Conservation (phyloP, 768 basidiomycete species). For the Harrya chromipes region DNA sequence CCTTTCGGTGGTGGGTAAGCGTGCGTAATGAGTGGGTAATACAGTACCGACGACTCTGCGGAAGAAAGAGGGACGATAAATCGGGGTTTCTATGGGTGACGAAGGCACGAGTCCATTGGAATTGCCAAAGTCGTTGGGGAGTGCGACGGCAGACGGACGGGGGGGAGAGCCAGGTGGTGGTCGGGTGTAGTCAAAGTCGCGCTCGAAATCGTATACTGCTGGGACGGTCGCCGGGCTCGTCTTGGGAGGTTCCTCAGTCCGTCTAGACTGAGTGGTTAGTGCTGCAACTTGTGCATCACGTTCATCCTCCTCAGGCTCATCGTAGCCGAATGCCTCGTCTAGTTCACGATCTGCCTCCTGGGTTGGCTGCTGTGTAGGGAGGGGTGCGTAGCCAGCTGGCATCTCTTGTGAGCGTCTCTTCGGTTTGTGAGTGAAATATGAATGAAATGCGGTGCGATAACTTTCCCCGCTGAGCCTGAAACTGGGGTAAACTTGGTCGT, state of each 20-base stretch:
- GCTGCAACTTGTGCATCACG: conserved; percentile 27
- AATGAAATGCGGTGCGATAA: background rate
- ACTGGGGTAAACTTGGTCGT: no score
- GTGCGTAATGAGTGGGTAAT: conserved; percentile 63
- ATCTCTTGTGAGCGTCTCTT: conserved; percentile 25
- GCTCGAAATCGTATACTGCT: conserved; percentile 73
- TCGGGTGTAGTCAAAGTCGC: conserved; percentile 61
- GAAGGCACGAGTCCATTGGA: conserved; percentile 64
- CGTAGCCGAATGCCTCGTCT: conserved; percentile 71
- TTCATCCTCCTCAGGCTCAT: conserved; percentile 46
- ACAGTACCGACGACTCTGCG: conserved; percentile 54
- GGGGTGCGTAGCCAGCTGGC: conserved; percentile 50
- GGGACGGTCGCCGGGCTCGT: conserved; percentile 1
- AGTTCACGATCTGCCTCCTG: conserved; percentile 57
- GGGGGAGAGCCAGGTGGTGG: conserved; percentile 84
- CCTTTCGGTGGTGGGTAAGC: conserved; percentile 41
- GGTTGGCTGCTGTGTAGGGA: conserved; percentile 47
- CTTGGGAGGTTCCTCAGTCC: conserved; percentile 18
- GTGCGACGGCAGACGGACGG: conserved; percentile 48
- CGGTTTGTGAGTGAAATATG: background rate
- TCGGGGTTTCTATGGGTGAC: conserved; percentile 35
- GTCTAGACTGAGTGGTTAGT: conserved; percentile 34
- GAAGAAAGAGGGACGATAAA: conserved; percentile 50
- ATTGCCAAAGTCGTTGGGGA: conserved; percentile 70
- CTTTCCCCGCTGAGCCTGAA: no score